Base-by-base conservation (phyloP, 108 stramenopile species). In the Aureococcus anophagefferens region DNA sequence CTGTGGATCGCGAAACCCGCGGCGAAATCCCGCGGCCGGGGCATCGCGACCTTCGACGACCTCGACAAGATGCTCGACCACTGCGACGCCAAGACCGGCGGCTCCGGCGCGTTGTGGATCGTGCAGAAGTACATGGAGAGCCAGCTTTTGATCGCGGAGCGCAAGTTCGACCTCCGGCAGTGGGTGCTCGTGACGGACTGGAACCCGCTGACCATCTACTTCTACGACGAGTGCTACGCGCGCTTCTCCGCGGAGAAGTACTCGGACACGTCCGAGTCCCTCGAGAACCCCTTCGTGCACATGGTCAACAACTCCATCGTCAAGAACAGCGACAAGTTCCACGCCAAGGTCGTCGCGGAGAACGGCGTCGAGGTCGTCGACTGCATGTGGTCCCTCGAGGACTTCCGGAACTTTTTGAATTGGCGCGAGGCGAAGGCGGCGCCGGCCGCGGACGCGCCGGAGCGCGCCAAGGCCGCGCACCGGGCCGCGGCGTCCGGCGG, bases 91-190 rank as follows among this genome's bases (percentile, higher is more conserved):
- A 77, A 46, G 36, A 67, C 69, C 7, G 33, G 68, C 28, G 77
- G 71, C 32, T 69, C 37, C 44, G 70, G 63, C 5, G 40, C 33
- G 35, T 33, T 59, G 66, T 88, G 87, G 87, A 78, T 88, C 34
- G 85, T 88, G 25, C 87, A 88, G 64, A 88, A 88, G 73, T 88
- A 88, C 81, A 86, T 88, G 44, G 87, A 88, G 77, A 83, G 83
- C 69, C 84, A 85, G 11, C 66, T 88, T 32, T 76, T 83, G 35
- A 70, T 86, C 30, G 78, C 82, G 13, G 25, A 69, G 37, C 63
- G 85, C 0, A 88, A 88, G 80, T 86, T 88, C 46, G 87, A 88
- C 80, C 71, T 88, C 30, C 68, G 87, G 14, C 83, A 86, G 63
- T 88, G 87, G 87, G 84, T 85, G 4, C 76, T 86, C 25, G 85